Conservation (phyloP, 352 stramenopile species). For the Phytophthora nicotianae region DNA sequence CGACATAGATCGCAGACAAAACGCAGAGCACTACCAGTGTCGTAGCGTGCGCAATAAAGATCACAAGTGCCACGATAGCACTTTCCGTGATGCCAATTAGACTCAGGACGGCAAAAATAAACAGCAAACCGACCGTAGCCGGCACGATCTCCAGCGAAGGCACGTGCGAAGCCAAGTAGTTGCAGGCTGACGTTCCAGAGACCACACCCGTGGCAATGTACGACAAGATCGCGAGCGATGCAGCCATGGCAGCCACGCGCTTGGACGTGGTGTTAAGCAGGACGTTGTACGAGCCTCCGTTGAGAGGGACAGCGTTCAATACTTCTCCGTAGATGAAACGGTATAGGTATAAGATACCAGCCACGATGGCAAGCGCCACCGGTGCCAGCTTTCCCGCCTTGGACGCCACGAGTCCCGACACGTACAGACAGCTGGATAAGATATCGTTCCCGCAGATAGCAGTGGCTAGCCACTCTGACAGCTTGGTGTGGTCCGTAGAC, state of each 20-base stretch:
- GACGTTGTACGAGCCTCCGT: slow-evolving; percentile 96
- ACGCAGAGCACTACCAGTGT: slow-evolving; percentile 86
- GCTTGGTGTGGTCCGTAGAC: slow-evolving; percentile 78
- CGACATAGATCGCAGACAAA: slow-evolving; percentile 80
- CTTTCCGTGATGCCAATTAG: slow-evolving; percentile 94
- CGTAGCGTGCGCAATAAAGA: slow-evolving; percentile 91
- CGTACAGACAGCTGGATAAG: slow-evolving; percentile 93
- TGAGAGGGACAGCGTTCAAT: slow-evolving; percentile 93
- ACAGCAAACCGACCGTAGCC: slow-evolving; percentile 83
- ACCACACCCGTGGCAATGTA: slow-evolving; percentile 96
- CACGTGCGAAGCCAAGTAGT: slow-evolving; percentile 85
- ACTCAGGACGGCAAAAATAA: slow-evolving; percentile 92
- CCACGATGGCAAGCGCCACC: slow-evolving; percentile 90
- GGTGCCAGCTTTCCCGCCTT: slow-evolving; percentile 92
- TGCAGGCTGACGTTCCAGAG: slow-evolving; percentile 86
- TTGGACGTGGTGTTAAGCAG: slow-evolving; percentile 96
- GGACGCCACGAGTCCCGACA: slow-evolving; percentile 82
- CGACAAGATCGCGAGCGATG: slow-evolving; percentile 93
- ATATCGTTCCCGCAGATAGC: slow-evolving; percentile 97
- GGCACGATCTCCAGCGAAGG: slow-evolving; percentile 78
- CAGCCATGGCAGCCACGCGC: slow-evolving; percentile 91
- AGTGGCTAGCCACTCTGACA: slow-evolving; percentile 93
- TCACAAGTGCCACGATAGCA: slow-evolving; percentile 89
- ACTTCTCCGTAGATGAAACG: slow-evolving; percentile 96
- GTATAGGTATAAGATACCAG: slow-evolving; percentile 87